A percentile compares a stretch with the other conserved stretches of the same genome.
phyloP scores from a whole-genome alignment of 177 flowering plant species.

The Tripterygium wilfordii region DNA sequence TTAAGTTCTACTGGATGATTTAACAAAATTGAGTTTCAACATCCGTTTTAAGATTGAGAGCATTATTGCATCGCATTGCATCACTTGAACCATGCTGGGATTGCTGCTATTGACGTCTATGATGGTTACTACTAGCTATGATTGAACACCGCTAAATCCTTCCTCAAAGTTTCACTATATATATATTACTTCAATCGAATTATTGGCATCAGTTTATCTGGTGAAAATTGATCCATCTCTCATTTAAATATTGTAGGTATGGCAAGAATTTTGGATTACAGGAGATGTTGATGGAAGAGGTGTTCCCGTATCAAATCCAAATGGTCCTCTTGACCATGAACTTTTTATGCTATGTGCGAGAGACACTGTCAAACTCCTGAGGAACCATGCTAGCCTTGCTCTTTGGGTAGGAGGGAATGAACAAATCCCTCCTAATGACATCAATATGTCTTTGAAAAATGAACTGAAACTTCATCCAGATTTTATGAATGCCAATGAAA shows the following conservation, averaged over 20 bases:
- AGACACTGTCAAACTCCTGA: conserved; percentile 91
- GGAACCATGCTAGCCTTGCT: conserved; percentile 96
- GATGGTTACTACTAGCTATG: too few species aligned
- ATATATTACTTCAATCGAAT: too few species aligned
- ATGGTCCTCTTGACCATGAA: conserved; percentile 94
- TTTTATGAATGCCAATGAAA: conserved; percentile 27
- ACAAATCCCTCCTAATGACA: conserved; percentile 85
- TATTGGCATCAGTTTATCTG: too few species aligned
- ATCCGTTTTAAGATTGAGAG: too few species aligned
- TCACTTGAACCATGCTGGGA: too few species aligned
- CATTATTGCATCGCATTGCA: too few species aligned
- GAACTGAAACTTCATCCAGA: conserved; percentile 75
- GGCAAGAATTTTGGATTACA: conserved; percentile 99
- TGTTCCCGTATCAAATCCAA: conserved; percentile 72
- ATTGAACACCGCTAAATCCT: too few species aligned
- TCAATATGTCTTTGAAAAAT: conserved; percentile 67
- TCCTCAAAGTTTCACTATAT: too few species aligned
- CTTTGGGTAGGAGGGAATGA: conserved; percentile 99
- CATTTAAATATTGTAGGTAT: conserved; percentile 51
- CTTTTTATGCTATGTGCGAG: conserved; percentile 87
- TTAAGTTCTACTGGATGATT: too few species aligned
- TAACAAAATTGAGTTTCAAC: too few species aligned
- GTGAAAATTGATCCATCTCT: neutral
- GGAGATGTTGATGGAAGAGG: conserved; percentile 99
- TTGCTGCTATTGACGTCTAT: too few species aligned